Percentiles rank a stretch among this genome's conserved stretches.
phyloP scores from a whole-genome alignment of 2,329 filamentous ascomycete genomes.

The Fusarium pseudocircinatum region DNA sequence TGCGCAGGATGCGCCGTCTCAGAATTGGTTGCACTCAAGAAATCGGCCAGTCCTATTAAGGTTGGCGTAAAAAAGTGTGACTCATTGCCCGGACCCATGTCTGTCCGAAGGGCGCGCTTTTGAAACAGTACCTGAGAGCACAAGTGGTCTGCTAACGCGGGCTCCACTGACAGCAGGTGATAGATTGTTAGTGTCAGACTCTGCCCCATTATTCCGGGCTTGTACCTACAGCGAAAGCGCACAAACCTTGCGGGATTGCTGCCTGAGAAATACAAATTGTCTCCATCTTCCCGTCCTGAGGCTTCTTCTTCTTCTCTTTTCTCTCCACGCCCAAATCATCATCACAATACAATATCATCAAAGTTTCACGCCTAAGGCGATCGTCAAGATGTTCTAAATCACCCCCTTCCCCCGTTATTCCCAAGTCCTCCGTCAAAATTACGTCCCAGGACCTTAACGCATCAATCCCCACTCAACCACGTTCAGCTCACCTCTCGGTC shows the following conservation, averaged over 20 bases:
- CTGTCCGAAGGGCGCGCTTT: constrained; percentile 40
- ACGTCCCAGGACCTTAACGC: constrained; percentile 55
- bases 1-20: constrained; percentile 35
- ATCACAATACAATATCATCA: constrained; percentile 46
- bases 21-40: constrained; percentile 35
- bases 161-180: neutral
- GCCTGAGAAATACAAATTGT: constrained; percentile 60
- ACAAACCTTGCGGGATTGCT: constrained; percentile 48
- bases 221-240: constrained; percentile 22
- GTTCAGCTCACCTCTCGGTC: constrained; percentile 66
- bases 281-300: constrained; percentile 41
- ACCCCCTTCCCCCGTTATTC: constrained; percentile 50
- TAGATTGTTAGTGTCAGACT: constrained; percentile 24
- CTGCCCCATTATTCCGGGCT: constrained; percentile 34
- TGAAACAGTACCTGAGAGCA: constrained; percentile 24
- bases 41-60: constrained; percentile 44
- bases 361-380: constrained; percentile 50
- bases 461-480: constrained; percentile 58
- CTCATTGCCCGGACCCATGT: constrained; percentile 47
- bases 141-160: constrained; percentile 20
- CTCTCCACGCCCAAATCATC: constrained; percentile 48
- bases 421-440: constrained; percentile 62
- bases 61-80: constrained; percentile 48
- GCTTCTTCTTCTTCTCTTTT: constrained; percentile 46
- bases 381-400: constrained; percentile 69